Percentiles rank a stretch among this genome's conserved stretches.
phyloP scores from a whole-genome alignment of 805 yeast species.

The Saccharomycopsis javanensis region DNA sequence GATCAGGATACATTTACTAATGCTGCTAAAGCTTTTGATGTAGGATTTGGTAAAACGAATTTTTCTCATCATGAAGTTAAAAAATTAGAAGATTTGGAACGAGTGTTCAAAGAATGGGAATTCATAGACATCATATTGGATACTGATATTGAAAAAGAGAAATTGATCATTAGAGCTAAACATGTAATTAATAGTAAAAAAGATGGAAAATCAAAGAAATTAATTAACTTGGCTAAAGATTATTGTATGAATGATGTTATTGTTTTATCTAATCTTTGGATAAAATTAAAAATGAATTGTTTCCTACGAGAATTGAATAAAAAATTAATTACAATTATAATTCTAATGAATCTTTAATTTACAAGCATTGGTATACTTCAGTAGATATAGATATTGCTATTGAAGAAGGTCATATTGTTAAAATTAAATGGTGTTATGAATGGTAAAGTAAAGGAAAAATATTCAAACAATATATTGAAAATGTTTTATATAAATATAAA shows the following conservation, averaged over 20 bases:
- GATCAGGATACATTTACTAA: too few species aligned
- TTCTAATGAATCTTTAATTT: not conserved
- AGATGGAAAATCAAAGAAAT: not conserved
- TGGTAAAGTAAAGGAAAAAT: constrained; percentile 7
- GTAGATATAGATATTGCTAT: constrained; percentile 5
- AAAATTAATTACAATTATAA: not conserved
- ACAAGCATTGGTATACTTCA: constrained; percentile 5
- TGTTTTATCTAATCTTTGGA: constrained; percentile 1
- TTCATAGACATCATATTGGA: not conserved
- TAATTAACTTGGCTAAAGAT: constrained; percentile 1
- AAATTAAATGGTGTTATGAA: not conserved
- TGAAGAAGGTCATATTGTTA: constrained; percentile 3
- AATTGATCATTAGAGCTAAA: not conserved
- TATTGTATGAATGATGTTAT: constrained; percentile 3
- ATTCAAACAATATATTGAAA: constrained; percentile 5
- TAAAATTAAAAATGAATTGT: not conserved
- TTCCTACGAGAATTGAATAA: not conserved
- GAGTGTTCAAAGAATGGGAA: not conserved
- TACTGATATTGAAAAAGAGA: not conserved
- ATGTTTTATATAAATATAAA: not conserved
- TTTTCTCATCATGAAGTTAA: constrained; percentile 4
- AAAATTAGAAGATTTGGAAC: not conserved
- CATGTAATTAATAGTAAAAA: not conserved
- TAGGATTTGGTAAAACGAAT: not conserved
- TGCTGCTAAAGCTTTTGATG: constrained; percentile 4